Percentiles rank a stretch among this genome's conserved stretches.
Conservation (phyloP, 2,329 filamentous ascomycete genomes). For the Apiospora rasikravindrae region DNA sequence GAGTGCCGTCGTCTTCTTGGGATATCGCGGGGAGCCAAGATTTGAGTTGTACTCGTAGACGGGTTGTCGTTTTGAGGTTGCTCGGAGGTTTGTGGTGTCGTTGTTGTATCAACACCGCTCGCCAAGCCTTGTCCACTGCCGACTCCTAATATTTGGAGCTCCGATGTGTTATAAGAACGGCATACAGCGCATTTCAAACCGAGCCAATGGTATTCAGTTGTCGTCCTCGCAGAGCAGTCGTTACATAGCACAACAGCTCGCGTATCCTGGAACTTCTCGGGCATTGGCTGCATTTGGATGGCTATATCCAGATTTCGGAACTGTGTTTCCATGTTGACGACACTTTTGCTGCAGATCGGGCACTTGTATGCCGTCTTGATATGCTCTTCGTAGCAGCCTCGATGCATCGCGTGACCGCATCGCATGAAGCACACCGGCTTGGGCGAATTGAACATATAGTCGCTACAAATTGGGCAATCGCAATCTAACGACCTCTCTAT, state of each 20-base stretch:
- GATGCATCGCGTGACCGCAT: constrained; percentile 95
- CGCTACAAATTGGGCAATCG: constrained; percentile 94
- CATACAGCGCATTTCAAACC: constrained; percentile 86
- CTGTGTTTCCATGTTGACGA: constrained; percentile 96
- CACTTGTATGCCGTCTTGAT: constrained; percentile 93
- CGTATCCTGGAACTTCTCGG: constrained; percentile 77
- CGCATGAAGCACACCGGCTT: constrained; percentile 90
- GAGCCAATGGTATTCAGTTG: constrained; percentile 91
- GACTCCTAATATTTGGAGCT: constrained; percentile 63
- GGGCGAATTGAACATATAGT: constrained; percentile 94
- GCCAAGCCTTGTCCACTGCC: neutral
- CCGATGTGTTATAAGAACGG: constrained; percentile 71
- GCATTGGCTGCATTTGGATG: constrained; percentile 92
- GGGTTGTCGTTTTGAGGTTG: neutral
- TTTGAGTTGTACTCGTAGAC: constrained; percentile 23
- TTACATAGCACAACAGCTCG: constrained; percentile 89
- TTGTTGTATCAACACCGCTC: neutral
- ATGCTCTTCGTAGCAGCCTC: constrained; percentile 85
- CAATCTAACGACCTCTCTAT: constrained; percentile 94
- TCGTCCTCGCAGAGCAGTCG: constrained; percentile 88
- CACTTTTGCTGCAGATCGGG: constrained; percentile 93
- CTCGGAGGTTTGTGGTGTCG: neutral
- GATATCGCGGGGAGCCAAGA: constrained; percentile 32
- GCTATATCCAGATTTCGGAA: constrained; percentile 90
- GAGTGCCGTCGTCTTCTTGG: constrained; percentile 38